Conservation (phyloP, 2,329 filamentous ascomycete species). For the Ophiostoma montium region DNA sequence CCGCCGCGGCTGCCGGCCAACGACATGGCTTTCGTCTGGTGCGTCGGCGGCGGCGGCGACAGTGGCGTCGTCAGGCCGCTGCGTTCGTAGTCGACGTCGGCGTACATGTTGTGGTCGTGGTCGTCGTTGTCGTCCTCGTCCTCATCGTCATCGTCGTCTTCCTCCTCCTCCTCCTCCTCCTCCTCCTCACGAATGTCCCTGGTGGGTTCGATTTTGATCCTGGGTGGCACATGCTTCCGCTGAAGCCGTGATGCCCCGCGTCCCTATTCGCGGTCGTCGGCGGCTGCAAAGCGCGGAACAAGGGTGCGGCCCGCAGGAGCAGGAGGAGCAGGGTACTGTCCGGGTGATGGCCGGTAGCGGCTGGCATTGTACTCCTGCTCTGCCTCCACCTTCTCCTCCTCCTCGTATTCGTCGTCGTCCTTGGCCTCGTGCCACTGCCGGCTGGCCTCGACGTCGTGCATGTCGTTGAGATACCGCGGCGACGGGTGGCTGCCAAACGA, state of each 20-base stretch:
- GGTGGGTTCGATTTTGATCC: slow-evolving; percentile 5
- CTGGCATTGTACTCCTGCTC: no score
- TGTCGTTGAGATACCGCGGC: not conserved
- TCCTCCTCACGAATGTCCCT: not conserved
- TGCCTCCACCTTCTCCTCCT: not conserved
- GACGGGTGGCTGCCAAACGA: not conserved
- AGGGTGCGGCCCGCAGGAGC: not conserved
- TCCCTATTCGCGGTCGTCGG: slow-evolving; percentile 10
- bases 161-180: no score
- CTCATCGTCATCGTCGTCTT: not conserved
- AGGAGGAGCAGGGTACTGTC: not conserved
- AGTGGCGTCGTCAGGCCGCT: slow-evolving; percentile 7
- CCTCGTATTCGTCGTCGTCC: slow-evolving; percentile 1
- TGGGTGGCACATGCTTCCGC: slow-evolving; percentile 9
- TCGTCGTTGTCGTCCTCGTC: not conserved
- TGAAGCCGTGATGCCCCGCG: slow-evolving; percentile 13
- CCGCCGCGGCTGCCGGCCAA: not conserved
- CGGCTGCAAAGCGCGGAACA: not conserved
- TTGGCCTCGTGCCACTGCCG: slow-evolving; percentile 1
- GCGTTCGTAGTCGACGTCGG: not conserved
- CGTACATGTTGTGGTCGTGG: not conserved
- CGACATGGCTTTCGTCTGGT: slow-evolving; percentile 2
- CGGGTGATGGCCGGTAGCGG: no score
- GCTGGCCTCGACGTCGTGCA: not conserved
- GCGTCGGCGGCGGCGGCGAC: slow-evolving; percentile 10